Evolutionary conservation across 768 basidiomycete genomes (phyloP), one percentile per base, ranked within the genome.

Genomic region (Clavaria fumosa): DNA sequence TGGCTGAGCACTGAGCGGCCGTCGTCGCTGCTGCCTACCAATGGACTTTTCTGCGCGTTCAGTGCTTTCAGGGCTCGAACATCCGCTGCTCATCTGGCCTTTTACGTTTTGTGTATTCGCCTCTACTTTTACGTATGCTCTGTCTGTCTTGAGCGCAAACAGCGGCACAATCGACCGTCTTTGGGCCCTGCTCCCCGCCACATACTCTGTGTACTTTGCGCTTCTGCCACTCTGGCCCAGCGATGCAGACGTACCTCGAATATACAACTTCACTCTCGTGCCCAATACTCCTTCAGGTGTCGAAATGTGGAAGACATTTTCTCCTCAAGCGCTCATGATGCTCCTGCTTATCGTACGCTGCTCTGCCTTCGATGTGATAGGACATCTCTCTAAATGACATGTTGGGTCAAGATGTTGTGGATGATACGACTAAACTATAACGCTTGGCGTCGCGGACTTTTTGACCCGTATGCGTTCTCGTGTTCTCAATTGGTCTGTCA

Each of bases 151-250:
- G n/a, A n/a, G n/a, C n/a, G n/a, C n/a, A n/a, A n/a, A n/a, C n/a
- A n/a, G n/a, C n/a, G n/a, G n/a, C n/a, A n/a, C n/a, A 52, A 85
- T 91, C 19, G 88, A 96, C 59, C 72, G 84, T 19, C 51, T 88
- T 19, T 78, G 75, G 75, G 74, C 82, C 0, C 73, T 89, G 54
- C 48, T 84, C 23, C 90, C 91, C 0, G 66, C 78, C 4, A 65
- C 91, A 14, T 93, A 91, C 56, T 72, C 78, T 1, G 73, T 76
- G 1, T 85, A 85, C 51, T 88, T 74, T 51, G 79, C 89, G 1
- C 60, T 95, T 19, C 55, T 81, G 2, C 89, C 85, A 1, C 57
- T 79, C 5, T 63, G 67, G 49, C 69, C 67, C 3, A 50, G 53
- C 37, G 39, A 49, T n/a, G 65, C 62, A 42, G n/a, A n/a, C n/a